Evolutionary conservation across 2,329 filamentous ascomycete genomes (phyloP), one percentile per base, ranked within the genome.

Genomic region (Penicillium fuscoglaucum): DNA sequence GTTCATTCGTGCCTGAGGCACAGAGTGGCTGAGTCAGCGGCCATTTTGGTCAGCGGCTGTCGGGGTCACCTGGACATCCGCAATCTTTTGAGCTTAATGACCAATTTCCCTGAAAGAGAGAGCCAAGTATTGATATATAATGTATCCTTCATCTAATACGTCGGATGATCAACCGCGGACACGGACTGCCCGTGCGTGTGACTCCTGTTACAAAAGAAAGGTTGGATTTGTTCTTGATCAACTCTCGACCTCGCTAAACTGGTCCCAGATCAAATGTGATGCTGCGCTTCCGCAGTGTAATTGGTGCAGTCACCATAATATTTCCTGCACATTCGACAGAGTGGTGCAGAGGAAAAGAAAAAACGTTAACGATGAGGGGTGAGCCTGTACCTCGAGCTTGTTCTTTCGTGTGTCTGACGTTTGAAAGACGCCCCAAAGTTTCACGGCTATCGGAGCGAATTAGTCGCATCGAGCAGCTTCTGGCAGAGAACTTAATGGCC

Each of bases 241-340:
- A 35, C 9, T 33, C 9, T 26, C n/a, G 4, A 8, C 13, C 40
- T 15, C 17, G 28, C 43, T 60, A 15, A 55, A 35, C 19, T 17
- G 15, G 24, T 35, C n/a, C 10, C n/a, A 82, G 79, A 83, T 83
- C 59, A 81, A 82, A 73, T 83, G 81, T 61, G 80, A 81, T 63
- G 73, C 72, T 2, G 72, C 72, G 17, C 59, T 72, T 10, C 76
- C 78, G 4, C 71, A 74, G 49, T 83, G 80, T 68, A 79, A 83
- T 66, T 83, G 80, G 80, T 83, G 80, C 64, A 74, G 71, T 50
- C 79, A 82, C 66, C 80, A 82, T 61, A 69, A 74, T 54, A 71
- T 80, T 21, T 66, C 74, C 19, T 83, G 81, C 67, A 82, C 79
- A 8, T 83, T 81, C 64, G 73, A 71, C 29, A 61, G 74, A 57